These are phyloP conservation scores for Crithidia fasciculata DNA, from an alignment of 208 protist genomes.

Conservation along the genomic window DNA sequence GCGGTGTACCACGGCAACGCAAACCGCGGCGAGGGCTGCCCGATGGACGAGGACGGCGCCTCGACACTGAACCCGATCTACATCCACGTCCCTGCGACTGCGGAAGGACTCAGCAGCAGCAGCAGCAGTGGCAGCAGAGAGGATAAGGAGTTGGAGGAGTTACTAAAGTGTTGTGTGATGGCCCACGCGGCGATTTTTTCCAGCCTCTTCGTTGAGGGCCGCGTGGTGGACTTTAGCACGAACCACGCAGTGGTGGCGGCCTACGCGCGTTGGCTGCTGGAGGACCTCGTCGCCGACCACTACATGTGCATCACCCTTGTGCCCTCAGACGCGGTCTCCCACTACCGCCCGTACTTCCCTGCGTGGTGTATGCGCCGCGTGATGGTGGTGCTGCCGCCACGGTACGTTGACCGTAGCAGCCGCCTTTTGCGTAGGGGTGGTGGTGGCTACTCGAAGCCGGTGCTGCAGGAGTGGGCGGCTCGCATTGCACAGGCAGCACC, in stretches of 20 bases:
- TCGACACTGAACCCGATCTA: constrained; percentile 50
- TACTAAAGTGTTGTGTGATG: constrained; percentile 54
- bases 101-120: background rate
- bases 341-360: constrained; percentile 52
- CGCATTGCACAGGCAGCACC: constrained; percentile 57
- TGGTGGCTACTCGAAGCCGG: constrained; percentile 6
- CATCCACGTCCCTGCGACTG: constrained; percentile 29
- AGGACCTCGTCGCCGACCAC: constrained; percentile 42
- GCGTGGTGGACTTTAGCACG: constrained; percentile 58
- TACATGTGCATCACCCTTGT: constrained; percentile 39
- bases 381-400: constrained; percentile 61
- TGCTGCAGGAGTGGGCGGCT: constrained; percentile 26
- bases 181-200: constrained; percentile 73
- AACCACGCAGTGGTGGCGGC: constrained; percentile 44
- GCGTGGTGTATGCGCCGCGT: constrained; percentile 46
- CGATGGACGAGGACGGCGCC: constrained; percentile 52
- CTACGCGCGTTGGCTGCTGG: constrained; percentile 69
- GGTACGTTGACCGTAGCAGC: background rate
- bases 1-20: constrained; percentile 74
- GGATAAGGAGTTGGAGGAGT: constrained; percentile 1
- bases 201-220: constrained; percentile 75
- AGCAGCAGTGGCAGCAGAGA: background rate
- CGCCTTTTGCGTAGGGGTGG: background rate
- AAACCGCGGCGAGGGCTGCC: constrained; percentile 70
- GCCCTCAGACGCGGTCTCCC: background rate